Conservation (phyloP, 306 rosid species). For the Rosa lucieae region DNA sequence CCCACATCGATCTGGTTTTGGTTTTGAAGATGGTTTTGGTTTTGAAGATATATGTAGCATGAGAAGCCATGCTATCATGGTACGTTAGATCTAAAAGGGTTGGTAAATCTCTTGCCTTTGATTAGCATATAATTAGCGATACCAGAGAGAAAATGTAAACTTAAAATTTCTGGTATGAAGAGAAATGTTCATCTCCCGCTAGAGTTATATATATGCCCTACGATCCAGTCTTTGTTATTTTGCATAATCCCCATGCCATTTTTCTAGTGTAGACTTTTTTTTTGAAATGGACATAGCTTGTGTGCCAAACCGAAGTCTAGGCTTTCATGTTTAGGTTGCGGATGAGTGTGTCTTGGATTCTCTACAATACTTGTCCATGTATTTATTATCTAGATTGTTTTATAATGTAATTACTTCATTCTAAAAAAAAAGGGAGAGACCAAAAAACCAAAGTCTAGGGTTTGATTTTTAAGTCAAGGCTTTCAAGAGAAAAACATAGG, state of each 20-base stretch:
- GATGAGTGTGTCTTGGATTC: too few relatives aligned
- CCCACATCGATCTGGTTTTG: neutral
- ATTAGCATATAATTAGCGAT: neutral
- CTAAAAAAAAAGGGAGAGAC: too few relatives aligned
- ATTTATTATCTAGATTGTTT: too few relatives aligned
- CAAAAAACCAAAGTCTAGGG: too few relatives aligned
- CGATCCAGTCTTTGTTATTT: neutral
- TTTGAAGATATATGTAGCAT: neutral
- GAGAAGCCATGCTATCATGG: neutral
- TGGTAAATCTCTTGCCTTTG: neutral
- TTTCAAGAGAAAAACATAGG: neutral
- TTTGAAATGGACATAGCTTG: neutral
- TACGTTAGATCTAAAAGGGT: neutral
- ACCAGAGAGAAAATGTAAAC: neutral
- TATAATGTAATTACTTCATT: too few relatives aligned
- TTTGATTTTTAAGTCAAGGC: neutral
- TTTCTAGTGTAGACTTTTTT: neutral
- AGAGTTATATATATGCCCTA: neutral
- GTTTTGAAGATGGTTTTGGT: neutral
- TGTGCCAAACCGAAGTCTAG: too few relatives aligned
- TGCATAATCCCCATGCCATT: neutral
- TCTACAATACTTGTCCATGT: too few relatives aligned
- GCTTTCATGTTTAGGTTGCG: too few relatives aligned
- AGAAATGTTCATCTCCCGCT: neutral
- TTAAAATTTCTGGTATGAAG: too few relatives aligned